These are phyloP conservation scores for Neurospora sp. DNA, from an alignment of 495 filamentous ascomycete genomes.

Conservation along the genomic window DNA sequence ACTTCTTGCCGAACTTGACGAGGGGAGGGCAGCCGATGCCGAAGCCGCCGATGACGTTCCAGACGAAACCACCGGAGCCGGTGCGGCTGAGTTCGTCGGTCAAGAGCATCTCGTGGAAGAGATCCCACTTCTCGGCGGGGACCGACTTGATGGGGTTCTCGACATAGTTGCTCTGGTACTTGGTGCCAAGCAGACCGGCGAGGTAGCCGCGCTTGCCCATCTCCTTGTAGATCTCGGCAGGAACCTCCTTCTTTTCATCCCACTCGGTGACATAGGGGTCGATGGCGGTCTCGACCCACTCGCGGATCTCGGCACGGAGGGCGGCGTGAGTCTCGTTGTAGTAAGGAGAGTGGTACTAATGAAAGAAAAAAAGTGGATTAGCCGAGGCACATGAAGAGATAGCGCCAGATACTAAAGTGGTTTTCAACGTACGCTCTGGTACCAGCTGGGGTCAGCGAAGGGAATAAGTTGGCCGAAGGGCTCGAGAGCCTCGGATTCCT, in stretches of 20 bases:
- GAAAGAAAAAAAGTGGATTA: background rate
- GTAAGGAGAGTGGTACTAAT: conserved; percentile 90
- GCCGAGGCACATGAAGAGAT: background rate
- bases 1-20: conserved; percentile 84
- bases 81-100: conserved; percentile 87
- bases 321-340: conserved; percentile 88
- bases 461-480: conserved; percentile 80
- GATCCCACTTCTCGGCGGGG: conserved; percentile 82
- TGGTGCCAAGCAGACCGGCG: conserved; percentile 73
- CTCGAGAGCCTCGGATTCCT: conserved; percentile 63
- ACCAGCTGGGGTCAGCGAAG: conserved; percentile 89
- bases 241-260: conserved; percentile 90
- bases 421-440: conserved; percentile 68
- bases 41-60: conserved; percentile 92
- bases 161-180: conserved; percentile 67
- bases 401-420: background rate
- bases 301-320: conserved; percentile 77
- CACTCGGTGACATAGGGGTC: conserved; percentile 91
- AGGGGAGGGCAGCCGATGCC: conserved; percentile 89
- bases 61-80: conserved; percentile 91
- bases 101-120: conserved; percentile 92
- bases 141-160: conserved; percentile 64
- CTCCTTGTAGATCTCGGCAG: conserved; percentile 80
- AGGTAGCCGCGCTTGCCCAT: conserved; percentile 91
- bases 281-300: conserved; percentile 84